phyloP scores from a whole-genome alignment of 257 asterid genomes.

The Solanum ahanhuiri region DNA sequence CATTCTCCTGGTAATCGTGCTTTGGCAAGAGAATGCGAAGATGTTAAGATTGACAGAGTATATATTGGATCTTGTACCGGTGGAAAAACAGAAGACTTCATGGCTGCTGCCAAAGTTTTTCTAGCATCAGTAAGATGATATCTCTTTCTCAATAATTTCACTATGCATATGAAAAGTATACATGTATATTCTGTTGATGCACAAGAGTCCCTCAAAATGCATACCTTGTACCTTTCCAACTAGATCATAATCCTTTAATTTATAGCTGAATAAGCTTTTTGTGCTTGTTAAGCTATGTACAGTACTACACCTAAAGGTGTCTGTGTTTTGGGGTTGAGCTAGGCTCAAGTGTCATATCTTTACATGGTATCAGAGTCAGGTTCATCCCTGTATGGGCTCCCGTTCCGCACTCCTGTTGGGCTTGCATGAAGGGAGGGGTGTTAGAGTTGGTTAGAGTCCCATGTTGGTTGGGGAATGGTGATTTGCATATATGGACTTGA shows the following conservation, averaged over 20 bases:
- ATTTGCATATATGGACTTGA: neutral
- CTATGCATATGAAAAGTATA: neutral
- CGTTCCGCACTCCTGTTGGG: neutral
- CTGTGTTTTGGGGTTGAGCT: neutral
- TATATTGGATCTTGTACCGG: constrained; percentile 97
- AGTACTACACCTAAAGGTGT: neutral
- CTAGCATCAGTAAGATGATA: constrained; percentile 60
- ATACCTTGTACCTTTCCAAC: neutral
- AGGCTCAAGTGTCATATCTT: neutral
- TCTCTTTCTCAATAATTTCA: neutral
- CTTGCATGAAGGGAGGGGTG: neutral
- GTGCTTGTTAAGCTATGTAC: neutral
- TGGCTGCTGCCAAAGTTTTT: constrained; percentile 92
- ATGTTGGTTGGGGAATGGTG: neutral
- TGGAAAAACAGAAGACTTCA: constrained; percentile 93
- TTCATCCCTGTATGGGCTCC: neutral
- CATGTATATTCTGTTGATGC: neutral
- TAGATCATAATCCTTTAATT: neutral
- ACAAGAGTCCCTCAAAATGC: neutral
- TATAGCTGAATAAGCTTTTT: neutral
- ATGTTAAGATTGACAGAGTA: constrained; percentile 86
- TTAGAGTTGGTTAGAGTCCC: neutral
- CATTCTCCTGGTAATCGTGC: constrained; percentile 98
- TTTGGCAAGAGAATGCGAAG: constrained; percentile 90
- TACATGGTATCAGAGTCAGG: neutral